Evolutionary conservation across 441 rosid species (phyloP), one percentile per base, ranked within the genome.

Genomic region (Bruguiera hainesii): DNA sequence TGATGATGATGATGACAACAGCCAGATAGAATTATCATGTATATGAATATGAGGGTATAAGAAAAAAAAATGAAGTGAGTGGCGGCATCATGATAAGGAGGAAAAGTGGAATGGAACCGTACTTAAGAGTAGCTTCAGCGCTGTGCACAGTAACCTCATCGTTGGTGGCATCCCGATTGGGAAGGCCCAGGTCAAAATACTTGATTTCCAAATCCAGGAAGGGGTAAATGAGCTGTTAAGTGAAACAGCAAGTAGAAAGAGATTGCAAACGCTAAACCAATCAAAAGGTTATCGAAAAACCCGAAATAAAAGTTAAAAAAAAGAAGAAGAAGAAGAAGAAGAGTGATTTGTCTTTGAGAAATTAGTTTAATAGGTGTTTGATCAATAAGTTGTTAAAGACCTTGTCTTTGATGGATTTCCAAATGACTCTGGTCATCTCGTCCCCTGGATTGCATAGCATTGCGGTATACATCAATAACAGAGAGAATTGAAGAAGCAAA

Each of bases 131-230:
- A 72, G 98, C 99, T 83, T 90, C 90, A 49, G 97, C 99, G 79
- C 98, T 92, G 72, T 90, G 86, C 51, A 90, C 13, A 15, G 99
- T 95, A 56, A 95, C 96, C 76, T 80, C 75, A 76, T 95, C 99
- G 73, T 90, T 83, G 0, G 99, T 95, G 65, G 93, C 96, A 82
- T 95, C 98, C 68, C 97, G 91, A 67, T 95, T 76, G 30, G 83
- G 90, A 61, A 90, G 89, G 62, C 99, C 96, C 63, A 95, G 98
- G 68, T 95, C 99, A n/a, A 79, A 92, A 69, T 95, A 95, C 82
- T 89, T 92, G 74, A 95, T 87, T 73, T 92, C 98, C 95, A 95
- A 76, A 71, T 95, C 97, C 84, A 95, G 65, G 67, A 92, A 95
- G n/a, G 97, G 98, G 49, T 81, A 76, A 66, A 89, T 84, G 30